A percentile compares a stretch with the other conserved stretches of the same genome.
These are phyloP conservation scores for Chrysanthemum seticuspe DNA, from an alignment of 129 eudicot species.

Conservation along the genomic window DNA sequence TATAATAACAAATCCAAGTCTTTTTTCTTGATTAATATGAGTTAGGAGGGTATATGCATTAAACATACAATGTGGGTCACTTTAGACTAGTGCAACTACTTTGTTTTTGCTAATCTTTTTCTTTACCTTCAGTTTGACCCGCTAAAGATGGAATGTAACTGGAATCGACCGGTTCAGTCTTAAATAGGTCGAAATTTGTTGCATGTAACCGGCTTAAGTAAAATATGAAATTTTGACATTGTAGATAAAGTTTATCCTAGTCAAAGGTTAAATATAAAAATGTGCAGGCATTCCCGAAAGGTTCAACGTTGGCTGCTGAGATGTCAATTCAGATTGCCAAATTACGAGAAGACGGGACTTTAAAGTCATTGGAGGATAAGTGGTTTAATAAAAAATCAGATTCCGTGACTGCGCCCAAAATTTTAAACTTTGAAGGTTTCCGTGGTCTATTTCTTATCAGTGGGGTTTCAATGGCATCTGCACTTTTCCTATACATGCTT, in stretches of 20 bases:
- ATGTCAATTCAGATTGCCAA: constrained; percentile 33
- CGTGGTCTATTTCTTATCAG: constrained; percentile 19
- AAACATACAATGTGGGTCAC: not conserved
- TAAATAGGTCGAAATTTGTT: no score
- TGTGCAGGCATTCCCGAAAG: constrained; percentile 36
- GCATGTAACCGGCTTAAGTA: no score
- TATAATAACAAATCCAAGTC: no score
- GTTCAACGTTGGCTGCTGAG: constrained; percentile 37
- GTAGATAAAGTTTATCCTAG: not conserved
- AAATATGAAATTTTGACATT: not conserved
- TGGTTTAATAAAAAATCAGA: constrained; percentile 29
- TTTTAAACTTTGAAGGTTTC: constrained; percentile 2
- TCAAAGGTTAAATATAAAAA: not conserved
- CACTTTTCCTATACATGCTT: constrained; percentile 5
- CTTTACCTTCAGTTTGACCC: no score
- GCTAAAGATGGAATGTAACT: no score
- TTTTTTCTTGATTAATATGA: not conserved
- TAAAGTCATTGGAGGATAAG: constrained; percentile 25
- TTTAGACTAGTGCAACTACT: not conserved
- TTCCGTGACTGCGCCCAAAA: not conserved
- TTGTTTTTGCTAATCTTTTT: no score
- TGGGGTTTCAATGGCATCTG: constrained; percentile 12
- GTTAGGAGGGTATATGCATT: not conserved
- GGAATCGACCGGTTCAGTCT: no score
- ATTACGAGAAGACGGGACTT: constrained; percentile 45